A percentile compares a stretch with the other conserved stretches of the same genome.
These are phyloP conservation scores for Fusarium nygamai DNA, from an alignment of 2,329 filamentous ascomycete species.

Conservation along the genomic window DNA sequence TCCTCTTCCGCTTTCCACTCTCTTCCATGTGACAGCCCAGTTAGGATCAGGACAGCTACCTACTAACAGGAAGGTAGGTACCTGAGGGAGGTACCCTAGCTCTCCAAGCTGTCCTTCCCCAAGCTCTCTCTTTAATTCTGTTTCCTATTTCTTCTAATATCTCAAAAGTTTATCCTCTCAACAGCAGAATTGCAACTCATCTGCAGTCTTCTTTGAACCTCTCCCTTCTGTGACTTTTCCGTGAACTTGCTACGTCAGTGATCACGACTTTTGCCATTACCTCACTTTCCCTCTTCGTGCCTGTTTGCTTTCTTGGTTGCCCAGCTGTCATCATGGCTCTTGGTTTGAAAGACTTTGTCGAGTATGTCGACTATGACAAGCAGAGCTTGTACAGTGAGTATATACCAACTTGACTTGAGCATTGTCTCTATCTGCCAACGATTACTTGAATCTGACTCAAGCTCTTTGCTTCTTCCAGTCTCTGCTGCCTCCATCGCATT, in stretches of 20 bases:
- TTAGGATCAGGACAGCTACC: not conserved
- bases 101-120: conserved; percentile 9
- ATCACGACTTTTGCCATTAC: conserved; percentile 8
- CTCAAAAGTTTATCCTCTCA: conserved; percentile 2
- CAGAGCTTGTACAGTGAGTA: conserved; percentile 72
- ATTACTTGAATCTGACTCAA: conserved; percentile 22
- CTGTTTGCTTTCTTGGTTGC: not conserved
- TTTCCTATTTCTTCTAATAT: not conserved
- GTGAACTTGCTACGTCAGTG: conserved; percentile 35
- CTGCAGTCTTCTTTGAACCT: not conserved
- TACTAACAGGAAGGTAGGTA: not conserved
- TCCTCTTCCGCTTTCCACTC: conserved; percentile 32
- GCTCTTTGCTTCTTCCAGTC: conserved; percentile 61
- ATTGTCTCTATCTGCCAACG: not conserved
- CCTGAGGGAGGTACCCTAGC: conserved; percentile 1
- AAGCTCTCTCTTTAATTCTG: not conserved
- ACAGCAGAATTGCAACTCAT: not conserved
- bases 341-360: conserved; percentile 58
- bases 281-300: conserved; percentile 6
- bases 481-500: conserved; percentile 86
- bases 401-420: conserved; percentile 1
- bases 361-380: conserved; percentile 75
- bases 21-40: conserved; percentile 34
- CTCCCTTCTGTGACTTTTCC: conserved; percentile 14
- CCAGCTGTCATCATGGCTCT: conserved; percentile 51